Evolutionary conservation across 2,329 filamentous ascomycete species (phyloP), one percentile per base, ranked within the genome.

Genomic region (Colletotrichum lupini): DNA sequence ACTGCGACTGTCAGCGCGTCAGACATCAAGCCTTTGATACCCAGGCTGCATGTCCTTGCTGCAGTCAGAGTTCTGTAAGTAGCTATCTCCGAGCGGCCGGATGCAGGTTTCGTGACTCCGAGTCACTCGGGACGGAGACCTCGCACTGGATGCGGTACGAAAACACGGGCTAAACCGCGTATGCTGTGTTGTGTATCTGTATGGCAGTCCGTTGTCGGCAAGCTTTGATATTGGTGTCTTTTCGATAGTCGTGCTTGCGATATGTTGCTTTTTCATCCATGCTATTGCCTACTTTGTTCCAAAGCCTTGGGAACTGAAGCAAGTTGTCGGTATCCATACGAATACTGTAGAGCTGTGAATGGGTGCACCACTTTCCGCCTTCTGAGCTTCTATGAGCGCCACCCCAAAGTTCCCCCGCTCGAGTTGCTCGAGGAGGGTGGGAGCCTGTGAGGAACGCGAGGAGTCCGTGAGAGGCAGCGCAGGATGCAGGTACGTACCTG

Each of bases 61-160:
- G 72, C 72, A 74, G 67, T 63, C 57, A 72, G 52, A 65, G 60
- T 70, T 56, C 70, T 70, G 68, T 68, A 68, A 59, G 72, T 72
- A 74, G 72, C 67, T 74, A 72, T 74, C 67, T 74, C 72, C 72
- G 72, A 67, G 63, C 68, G 72, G 62, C 72, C 72, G 67, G 72
- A 74, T 74, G 72, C 68, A 74, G 72, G 61, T 58, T 55, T 67
- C 63, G 72, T 68, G 68, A 72, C 42, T 62, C 67, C 68, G 57
- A 67, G 57, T 49, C 61, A 42, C 68, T 72, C 67, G 68, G 68
- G 64, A 57, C 46, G 56, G 65, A 35, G 58, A 32, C 56, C 61
- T 56, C 56, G 49, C 57, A 62, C 66, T 65, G 68, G 62, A 57
- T 62, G 62, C 68, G 42, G 30, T 67, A 74, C 62, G 71, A 59